Evolutionary conservation across 495 filamentous ascomycete species (phyloP).

Genomic region (Neurospora terricola): DNA sequence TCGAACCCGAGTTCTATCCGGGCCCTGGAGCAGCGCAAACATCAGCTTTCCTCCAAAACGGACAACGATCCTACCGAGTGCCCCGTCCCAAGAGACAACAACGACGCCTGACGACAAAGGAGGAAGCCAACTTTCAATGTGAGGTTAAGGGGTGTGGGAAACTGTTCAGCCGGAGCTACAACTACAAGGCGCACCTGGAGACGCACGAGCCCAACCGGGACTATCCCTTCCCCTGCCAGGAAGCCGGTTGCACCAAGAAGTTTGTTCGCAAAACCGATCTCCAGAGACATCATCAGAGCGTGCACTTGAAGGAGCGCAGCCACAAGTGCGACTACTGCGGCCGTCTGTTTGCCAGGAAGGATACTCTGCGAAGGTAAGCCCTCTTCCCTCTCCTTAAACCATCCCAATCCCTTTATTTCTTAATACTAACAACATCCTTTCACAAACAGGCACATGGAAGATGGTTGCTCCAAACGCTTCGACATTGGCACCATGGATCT

Average conservation of each 20-base stretch:
- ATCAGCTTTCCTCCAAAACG: slow-evolving; percentile 20
- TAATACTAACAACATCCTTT: slow-evolving; percentile 3
- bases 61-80: slow-evolving; percentile 26
- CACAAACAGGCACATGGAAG: slow-evolving; percentile 58
- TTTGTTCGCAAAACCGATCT: slow-evolving; percentile 83
- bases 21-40: slow-evolving; percentile 15
- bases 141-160: slow-evolving; percentile 60
- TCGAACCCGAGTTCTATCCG: slow-evolving; percentile 33
- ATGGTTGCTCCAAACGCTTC: slow-evolving; percentile 66
- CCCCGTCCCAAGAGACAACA: slow-evolving; percentile 33
- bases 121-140: slow-evolving; percentile 71
- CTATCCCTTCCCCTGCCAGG: slow-evolving; percentile 57
- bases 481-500: slow-evolving; percentile 43
- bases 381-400: neutral
- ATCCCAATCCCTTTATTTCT: neutral
- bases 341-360: slow-evolving; percentile 69
- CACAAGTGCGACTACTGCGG: slow-evolving; percentile 63
- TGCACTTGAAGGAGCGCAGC: slow-evolving; percentile 66
- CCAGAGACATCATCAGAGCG: slow-evolving; percentile 70
- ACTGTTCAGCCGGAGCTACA: slow-evolving; percentile 79
- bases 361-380: slow-evolving; percentile 67
- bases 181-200: slow-evolving; percentile 84
- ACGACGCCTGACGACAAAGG: slow-evolving; percentile 55
- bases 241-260: slow-evolving; percentile 56
- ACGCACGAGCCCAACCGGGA: slow-evolving; percentile 71